Evolutionary conservation across 805 yeast genomes (phyloP), one percentile per base, ranked within the genome.

Genomic region (Teunomyces gatunensis): DNA sequence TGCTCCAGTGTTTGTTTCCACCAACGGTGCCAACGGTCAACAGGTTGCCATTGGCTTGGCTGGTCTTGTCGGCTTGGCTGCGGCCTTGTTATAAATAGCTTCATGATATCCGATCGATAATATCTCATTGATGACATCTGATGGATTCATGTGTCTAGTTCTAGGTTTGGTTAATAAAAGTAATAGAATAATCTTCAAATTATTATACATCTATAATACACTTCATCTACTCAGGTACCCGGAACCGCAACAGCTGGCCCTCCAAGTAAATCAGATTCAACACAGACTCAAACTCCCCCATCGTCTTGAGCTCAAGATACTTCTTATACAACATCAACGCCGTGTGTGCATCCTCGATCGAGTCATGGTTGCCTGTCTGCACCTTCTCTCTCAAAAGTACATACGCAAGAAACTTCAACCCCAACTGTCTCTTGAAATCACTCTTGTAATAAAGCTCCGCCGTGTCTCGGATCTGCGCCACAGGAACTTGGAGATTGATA

Each of bases 321-420:
- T 81, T 83, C 51, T 81, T 79, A 69, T 88, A 95, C 30, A 94
- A 69, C 39, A 79, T 65, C 55, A 94, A 74, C 0, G 99, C 98
- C 9, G 95, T 85, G 47, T 75, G 71, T 0, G 99, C 97, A 70
- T 94, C 99, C 60, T 94, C 99, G 39, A 94, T 90, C 0, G 98
- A 92, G 63, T 95, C 98, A 66, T 94, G 99, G 60, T 92, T 92
- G 1, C 94, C 96, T 2, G 82, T 83, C 64, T 94, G 99, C 28
- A 95, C 96, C 42, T 82, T 78, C 51, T 81, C 83, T 29, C 78
- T 79, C 45, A 94, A 72, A 41, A 92, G 73, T 25, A 82, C 81
- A 77, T 90, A 90, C 10, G 96, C 89, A 61, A 94, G 70, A 62
- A 89, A 94, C 60, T 92, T 85, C 55, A 94, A 76, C 3, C 96